A percentile compares a stretch with the other conserved stretches of the same genome.
These are phyloP conservation scores for Ceratocystis smalleyi DNA, from an alignment of 2,329 filamentous ascomycete genomes.

Conservation along the genomic window DNA sequence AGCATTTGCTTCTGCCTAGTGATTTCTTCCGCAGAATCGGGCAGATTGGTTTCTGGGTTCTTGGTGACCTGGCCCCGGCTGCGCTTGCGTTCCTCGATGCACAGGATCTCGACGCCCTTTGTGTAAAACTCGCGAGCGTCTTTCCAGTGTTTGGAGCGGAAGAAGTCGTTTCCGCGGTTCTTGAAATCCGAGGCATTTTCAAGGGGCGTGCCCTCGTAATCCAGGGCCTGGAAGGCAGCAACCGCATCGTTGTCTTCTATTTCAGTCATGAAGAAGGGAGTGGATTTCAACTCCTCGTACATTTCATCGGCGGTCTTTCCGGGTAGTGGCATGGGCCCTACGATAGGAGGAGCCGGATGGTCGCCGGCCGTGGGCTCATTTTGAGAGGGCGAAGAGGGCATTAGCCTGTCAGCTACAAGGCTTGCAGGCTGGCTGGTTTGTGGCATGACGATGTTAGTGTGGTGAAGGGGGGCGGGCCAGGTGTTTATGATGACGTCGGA, in stretches of 20 bases:
- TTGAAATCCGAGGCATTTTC: slow-evolving; percentile 78
- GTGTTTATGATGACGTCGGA: not conserved
- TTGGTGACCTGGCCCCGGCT: slow-evolving; percentile 26
- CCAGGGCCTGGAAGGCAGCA: slow-evolving; percentile 75
- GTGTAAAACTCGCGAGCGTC: slow-evolving; percentile 87
- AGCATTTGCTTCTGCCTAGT: slow-evolving; percentile 47
- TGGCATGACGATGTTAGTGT: not conserved
- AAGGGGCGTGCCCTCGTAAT: slow-evolving; percentile 77
- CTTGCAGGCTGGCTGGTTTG: slow-evolving; percentile 1
- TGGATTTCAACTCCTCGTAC: slow-evolving; percentile 41
- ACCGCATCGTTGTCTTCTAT: slow-evolving; percentile 72
- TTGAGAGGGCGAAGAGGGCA: slow-evolving; percentile 9
- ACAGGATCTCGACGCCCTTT: slow-evolving; percentile 64
- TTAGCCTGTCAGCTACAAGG: slow-evolving; percentile 4
- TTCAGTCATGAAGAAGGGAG: slow-evolving; percentile 90
- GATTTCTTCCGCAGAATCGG: slow-evolving; percentile 38
- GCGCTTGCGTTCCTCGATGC: slow-evolving; percentile 44
- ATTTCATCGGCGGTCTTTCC: slow-evolving; percentile 41
- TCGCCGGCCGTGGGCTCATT: slow-evolving; percentile 23
- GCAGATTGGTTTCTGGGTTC: slow-evolving; percentile 21
- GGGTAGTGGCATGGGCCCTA: slow-evolving; percentile 23
- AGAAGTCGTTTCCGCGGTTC: slow-evolving; percentile 82
- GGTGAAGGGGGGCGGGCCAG: not conserved
- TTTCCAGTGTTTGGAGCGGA: slow-evolving; percentile 53
- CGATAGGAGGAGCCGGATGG: slow-evolving; percentile 38